These are phyloP conservation scores for Solanum chilense DNA, from an alignment of 257 asterid genomes.

Conservation along the genomic window DNA sequence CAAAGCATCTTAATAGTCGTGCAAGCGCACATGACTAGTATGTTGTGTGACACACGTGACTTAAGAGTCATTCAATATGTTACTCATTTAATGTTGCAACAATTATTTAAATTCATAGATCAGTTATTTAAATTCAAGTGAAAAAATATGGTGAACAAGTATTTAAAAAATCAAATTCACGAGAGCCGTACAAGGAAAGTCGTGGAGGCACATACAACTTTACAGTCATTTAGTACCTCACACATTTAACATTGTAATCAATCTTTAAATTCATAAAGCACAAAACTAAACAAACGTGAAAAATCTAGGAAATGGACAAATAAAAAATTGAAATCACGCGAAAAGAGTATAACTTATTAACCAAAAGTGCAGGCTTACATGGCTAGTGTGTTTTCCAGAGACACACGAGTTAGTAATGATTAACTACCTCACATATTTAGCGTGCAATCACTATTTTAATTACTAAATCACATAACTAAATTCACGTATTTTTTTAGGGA, in stretches of 20 bases:
- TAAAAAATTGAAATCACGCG: not conserved
- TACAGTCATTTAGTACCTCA: not conserved
- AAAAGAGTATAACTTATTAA: not conserved
- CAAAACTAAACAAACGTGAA: not conserved
- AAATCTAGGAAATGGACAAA: not conserved
- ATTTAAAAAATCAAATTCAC: not conserved
- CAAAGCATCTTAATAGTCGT: too few species aligned
- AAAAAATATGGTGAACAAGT: too few species aligned
- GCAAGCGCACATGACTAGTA: too few species aligned
- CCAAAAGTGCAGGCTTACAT: not conserved
- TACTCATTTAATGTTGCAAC: too few species aligned
- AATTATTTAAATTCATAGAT: too few species aligned
- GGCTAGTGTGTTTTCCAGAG: not conserved
- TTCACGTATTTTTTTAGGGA: too few species aligned
- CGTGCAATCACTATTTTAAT: too few species aligned
- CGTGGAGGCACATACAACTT: not conserved
- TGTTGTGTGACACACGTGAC: too few species aligned
- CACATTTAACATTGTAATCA: not conserved
- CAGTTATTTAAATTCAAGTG: too few species aligned
- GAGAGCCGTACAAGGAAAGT: not conserved
- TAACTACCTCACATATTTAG: not conserved
- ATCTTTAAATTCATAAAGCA: not conserved
- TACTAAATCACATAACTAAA: not conserved
- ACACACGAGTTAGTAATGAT: not conserved
- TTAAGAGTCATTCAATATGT: too few species aligned